phyloP scores from a whole-genome alignment of 176 grass and related monocot genomes.

The Thalia dealbata region DNA sequence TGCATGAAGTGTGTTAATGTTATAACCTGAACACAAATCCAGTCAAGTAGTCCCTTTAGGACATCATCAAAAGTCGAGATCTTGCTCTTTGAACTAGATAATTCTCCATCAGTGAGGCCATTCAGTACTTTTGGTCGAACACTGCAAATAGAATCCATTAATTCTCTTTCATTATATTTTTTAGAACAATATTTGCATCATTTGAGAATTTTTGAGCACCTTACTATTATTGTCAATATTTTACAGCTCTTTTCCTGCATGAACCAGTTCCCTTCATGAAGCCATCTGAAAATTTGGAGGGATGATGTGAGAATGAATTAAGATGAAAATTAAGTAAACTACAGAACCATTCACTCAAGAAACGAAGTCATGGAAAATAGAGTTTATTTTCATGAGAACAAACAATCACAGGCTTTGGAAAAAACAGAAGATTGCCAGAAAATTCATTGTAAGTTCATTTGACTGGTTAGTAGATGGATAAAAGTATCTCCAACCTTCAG shows the following conservation, averaged over 20 bases:
- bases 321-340: not conserved
- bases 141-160: slow-evolving; percentile 38
- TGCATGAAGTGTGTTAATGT: slow-evolving; percentile 5
- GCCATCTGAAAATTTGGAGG: slow-evolving; percentile 42
- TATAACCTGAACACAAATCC: slow-evolving; percentile 86
- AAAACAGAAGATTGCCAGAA: not conserved
- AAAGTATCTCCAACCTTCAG: not conserved
- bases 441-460: not conserved
- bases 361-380: not conserved
- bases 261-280: slow-evolving; percentile 89
- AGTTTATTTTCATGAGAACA: not conserved
- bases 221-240: slow-evolving; percentile 71
- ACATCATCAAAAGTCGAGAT: slow-evolving; percentile 59
- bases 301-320: not conserved
- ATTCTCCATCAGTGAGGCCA: slow-evolving; percentile 59
- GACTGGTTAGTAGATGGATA: not conserved
- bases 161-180: not conserved
- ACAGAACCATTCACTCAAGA: not conserved
- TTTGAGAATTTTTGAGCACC: slow-evolving; percentile 27
- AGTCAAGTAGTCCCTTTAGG: slow-evolving; percentile 62
- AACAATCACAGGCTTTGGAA: not conserved
- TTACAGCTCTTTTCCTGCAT: slow-evolving; percentile 90
- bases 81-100: slow-evolving; percentile 89
- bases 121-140: slow-evolving; percentile 57
- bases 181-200: not conserved